Percentiles rank a stretch among this genome's conserved stretches.
These are phyloP conservation scores for Chrysoporthe austroafricana DNA, from an alignment of 2,329 filamentous ascomycete genomes.

Conservation along the genomic window DNA sequence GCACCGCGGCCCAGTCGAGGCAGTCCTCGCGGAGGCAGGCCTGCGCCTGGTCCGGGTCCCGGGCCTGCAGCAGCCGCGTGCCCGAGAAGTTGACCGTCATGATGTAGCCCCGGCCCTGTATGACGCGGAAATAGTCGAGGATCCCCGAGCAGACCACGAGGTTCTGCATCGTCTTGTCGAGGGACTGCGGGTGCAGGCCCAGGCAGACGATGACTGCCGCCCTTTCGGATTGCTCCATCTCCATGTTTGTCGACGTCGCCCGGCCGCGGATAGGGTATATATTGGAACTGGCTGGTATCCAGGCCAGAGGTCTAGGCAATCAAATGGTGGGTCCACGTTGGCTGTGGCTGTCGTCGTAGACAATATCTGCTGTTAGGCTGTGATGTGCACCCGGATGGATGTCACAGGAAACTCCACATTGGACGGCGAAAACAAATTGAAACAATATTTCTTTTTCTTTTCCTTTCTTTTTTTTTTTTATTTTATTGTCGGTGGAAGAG, in stretches of 20 bases:
- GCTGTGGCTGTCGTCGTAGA: neutral
- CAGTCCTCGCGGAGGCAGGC: conserved; percentile 24
- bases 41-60: conserved; percentile 29
- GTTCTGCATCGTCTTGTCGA: conserved; percentile 24
- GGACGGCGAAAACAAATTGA: neutral
- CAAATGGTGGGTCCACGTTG: neutral
- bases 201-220: conserved; percentile 24
- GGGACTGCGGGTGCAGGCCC: conserved; percentile 19
- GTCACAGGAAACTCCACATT: neutral
- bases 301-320: neutral
- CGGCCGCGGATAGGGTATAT: neutral
- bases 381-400: neutral
- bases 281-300: neutral
- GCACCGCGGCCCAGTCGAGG: conserved; percentile 18
- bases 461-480: too few relatives aligned
- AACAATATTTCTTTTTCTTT: neutral
- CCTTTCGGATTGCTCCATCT: conserved; percentile 8
- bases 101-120: conserved; percentile 22
- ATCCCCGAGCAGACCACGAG: conserved; percentile 23
- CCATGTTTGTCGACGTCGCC: neutral
- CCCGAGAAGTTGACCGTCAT: conserved; percentile 31
- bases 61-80: conserved; percentile 39
- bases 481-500: too few relatives aligned
- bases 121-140: conserved; percentile 25
- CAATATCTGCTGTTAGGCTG: neutral